A percentile compares a stretch with the other conserved stretches of the same genome.
Conservation (phyloP, 306 rosid genomes). For the Begonia fuchsioides region DNA sequence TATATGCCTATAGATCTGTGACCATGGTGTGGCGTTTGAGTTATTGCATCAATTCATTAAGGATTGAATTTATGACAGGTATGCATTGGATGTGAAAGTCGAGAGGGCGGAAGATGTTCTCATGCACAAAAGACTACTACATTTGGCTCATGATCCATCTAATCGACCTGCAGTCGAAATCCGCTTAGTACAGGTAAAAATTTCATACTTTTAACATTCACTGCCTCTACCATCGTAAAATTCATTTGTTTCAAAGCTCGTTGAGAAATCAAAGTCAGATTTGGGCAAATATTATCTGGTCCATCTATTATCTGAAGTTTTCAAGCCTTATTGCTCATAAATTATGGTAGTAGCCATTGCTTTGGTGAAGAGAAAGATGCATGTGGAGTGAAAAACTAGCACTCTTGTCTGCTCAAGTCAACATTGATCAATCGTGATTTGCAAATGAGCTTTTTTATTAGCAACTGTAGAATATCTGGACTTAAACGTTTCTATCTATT, state of each 20-base stretch:
- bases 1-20: background rate
- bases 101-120: conserved; percentile 97
- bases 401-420: too few relatives aligned
- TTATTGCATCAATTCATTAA: conserved; percentile 9
- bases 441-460: too few relatives aligned
- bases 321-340: too few relatives aligned
- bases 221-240: background rate
- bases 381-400: too few relatives aligned
- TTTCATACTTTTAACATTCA: background rate
- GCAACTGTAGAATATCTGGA: too few relatives aligned
- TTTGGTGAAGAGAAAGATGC: too few relatives aligned
- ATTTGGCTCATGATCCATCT: conserved; percentile 76
- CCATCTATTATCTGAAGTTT: too few relatives aligned
- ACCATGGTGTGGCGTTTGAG: background rate
- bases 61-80: conserved; percentile 31
- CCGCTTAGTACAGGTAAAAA: conserved; percentile 79
- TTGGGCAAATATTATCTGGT: too few relatives aligned
- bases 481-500: too few relatives aligned
- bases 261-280: too few relatives aligned
- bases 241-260: background rate
- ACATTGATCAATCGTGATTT: too few relatives aligned
- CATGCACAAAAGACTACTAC: conserved; percentile 77
- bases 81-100: conserved; percentile 89
- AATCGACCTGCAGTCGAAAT: conserved; percentile 86
- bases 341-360: too few relatives aligned